Evolutionary conservation across 2,329 filamentous ascomycete species (phyloP), one percentile per base, ranked within the genome.

Genomic region (Akanthomyces lecanii): DNA sequence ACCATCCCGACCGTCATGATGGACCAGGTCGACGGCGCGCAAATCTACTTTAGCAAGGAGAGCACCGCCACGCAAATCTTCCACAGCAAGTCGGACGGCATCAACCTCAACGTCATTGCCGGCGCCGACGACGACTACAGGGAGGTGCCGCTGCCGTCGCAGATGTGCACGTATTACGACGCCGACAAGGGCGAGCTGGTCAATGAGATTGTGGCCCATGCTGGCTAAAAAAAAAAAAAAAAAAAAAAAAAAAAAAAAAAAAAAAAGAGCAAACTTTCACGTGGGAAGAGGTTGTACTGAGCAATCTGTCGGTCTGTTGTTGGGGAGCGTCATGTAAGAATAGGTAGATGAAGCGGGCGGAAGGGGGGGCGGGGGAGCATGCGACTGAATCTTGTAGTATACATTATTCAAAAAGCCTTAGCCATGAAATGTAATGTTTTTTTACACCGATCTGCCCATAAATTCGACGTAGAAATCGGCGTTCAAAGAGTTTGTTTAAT

Each of bases 151-250:
- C 76, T 98, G 64, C 95, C 95, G 0, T 91, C 93, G 71, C 95
- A 99, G 81, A 90, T 97, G 71, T 87, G 92, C 75, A 85, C 92
- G 72, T 81, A 91, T 82, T 83, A 82, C 85, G 79, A 91, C 63
- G 73, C 88, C 75, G 80, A 73, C 57, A 85, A 92, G 76, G 90
- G 91, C 25, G 86, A 89, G 67, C 73, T 98, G 66, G 84, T 94
- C 33, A 97, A 87, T 72, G 94, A 98, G 82, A 98, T 99, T 75
- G 95, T 99, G 21, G 92, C 95, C 71, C 94, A 98, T 78, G 87
- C 90, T 66, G 93, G 94, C 63, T 97, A 82, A 72, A 11, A 36
- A 11, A 11, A 11, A 3, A 2, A 10, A 36, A 36, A 30, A 1
- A 21, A 21, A 21, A 21, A 21, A 21, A 21, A 21, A 21, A 21